Percentiles rank a stretch among this genome's conserved stretches.
Evolutionary conservation across 495 filamentous ascomycete species (phyloP).

Genomic region (Penicilliopsis zonata): DNA sequence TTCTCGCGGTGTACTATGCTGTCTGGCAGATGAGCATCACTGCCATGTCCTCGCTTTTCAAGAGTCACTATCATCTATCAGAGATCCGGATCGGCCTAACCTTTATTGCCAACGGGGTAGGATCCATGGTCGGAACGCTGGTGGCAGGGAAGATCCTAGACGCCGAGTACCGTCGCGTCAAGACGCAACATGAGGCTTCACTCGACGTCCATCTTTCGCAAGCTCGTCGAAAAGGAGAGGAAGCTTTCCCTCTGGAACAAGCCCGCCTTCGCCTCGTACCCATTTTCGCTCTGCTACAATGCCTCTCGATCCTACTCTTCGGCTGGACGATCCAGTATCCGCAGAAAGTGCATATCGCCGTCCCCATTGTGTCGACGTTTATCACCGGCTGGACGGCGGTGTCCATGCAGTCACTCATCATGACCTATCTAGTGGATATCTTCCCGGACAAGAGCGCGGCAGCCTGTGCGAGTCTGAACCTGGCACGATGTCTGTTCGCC

Average conservation of each 20-base stretch:
- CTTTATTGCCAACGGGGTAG: too few relatives aligned
- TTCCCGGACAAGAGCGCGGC: conserved; percentile 46
- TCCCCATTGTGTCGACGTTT: conserved; percentile 44
- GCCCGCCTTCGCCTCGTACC: conserved; percentile 34
- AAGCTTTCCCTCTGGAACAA: conserved; percentile 34
- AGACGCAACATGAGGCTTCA: too few relatives aligned
- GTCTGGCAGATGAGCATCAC: too few relatives aligned
- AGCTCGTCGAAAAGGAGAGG: conserved; percentile 4
- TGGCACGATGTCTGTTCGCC: conserved; percentile 53
- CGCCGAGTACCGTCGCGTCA: too few relatives aligned
- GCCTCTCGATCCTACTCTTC: conserved; percentile 34
- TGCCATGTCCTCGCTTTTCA: too few relatives aligned
- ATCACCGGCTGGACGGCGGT: conserved; percentile 46
- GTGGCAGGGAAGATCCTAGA: too few relatives aligned
- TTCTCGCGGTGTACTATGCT: too few relatives aligned
- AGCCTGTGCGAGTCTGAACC: conserved; percentile 55
- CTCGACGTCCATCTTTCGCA: too few relatives aligned
- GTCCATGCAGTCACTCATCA: conserved; percentile 27
- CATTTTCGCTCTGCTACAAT: conserved; percentile 25
- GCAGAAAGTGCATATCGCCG: conserved; percentile 29
- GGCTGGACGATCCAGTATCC: conserved; percentile 46
- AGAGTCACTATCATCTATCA: too few relatives aligned
- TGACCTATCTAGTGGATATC: conserved; percentile 45
- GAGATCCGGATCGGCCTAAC: too few relatives aligned
- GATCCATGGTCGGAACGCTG: too few relatives aligned